Evolutionary conservation across 495 filamentous ascomycete genomes (phyloP).

Genomic region (Penicillium nucicola): DNA sequence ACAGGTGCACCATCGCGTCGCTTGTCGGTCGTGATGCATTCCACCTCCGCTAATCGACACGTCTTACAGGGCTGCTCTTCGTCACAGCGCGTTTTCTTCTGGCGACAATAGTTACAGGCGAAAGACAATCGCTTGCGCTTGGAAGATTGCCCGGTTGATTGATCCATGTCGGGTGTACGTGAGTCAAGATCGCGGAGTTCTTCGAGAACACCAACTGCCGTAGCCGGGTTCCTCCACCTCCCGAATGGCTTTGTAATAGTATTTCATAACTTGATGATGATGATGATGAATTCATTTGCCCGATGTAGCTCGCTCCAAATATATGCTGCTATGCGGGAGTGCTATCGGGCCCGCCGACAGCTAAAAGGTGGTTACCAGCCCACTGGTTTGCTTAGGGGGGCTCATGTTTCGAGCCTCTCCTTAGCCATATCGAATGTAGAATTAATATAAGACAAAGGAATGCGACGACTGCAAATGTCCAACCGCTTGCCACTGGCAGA

Average conservation of each 20-base stretch:
- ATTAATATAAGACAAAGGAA: too few species aligned
- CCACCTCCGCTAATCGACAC: conserved; percentile 6
- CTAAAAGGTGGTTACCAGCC: background rate
- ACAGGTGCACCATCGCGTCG: conserved; percentile 8
- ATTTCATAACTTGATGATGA: too few species aligned
- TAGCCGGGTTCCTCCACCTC: too few species aligned
- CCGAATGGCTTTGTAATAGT: too few species aligned
- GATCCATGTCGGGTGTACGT: background rate
- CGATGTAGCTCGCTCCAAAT: background rate
- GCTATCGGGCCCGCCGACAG: background rate
- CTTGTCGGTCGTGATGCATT: conserved; percentile 15
- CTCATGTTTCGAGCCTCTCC: too few species aligned
- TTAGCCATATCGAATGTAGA: too few species aligned
- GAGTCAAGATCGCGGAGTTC: too few species aligned
- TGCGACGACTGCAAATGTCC: too few species aligned
- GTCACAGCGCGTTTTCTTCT: conserved; percentile 14
- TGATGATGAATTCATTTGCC: background rate
- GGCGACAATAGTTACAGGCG: conserved; percentile 13
- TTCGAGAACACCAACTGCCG: too few species aligned
- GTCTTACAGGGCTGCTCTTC: conserved; percentile 13
- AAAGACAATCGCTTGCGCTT: conserved; percentile 11
- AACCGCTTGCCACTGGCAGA: too few species aligned
- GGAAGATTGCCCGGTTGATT: background rate
- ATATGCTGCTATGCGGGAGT: background rate
- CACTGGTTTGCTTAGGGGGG: background rate